Conservation (phyloP, 345 rosid genomes). For the Aquilaria malaccensis region DNA sequence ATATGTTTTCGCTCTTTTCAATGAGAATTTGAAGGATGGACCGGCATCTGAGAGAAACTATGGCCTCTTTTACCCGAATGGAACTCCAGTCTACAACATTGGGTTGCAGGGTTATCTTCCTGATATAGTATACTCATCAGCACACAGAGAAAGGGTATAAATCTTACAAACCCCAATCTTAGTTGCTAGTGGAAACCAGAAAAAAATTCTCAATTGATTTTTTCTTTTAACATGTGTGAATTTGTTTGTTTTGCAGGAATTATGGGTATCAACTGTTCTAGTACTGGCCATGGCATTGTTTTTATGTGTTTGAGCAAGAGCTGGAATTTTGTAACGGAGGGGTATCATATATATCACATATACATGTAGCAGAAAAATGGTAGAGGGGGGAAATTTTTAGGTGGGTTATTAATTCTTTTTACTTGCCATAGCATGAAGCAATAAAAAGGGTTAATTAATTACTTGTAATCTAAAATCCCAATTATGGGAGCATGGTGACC, state of each 20-base stretch:
- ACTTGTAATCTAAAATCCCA: neutral
- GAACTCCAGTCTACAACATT: constrained; percentile 67
- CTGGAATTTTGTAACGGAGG: neutral
- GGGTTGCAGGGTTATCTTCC: constrained; percentile 68
- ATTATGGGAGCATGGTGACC: neutral
- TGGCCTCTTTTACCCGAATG: constrained; percentile 78
- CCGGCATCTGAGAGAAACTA: constrained; percentile 89
- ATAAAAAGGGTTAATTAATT: no score
- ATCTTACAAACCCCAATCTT: neutral
- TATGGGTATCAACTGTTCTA: constrained; percentile 15
- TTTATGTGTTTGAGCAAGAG: constrained; percentile 8
- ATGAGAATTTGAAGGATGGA: constrained; percentile 85
- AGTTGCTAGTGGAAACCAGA: neutral
- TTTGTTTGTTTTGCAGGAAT: no score
- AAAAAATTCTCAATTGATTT: no score
- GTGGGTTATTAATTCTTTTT: constrained; percentile 28
- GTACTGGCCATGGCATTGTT: constrained; percentile 19
- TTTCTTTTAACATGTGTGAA: neutral
- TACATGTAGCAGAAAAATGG: no score
- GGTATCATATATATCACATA: neutral
- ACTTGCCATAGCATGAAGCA: neutral
- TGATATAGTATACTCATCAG: constrained; percentile 36
- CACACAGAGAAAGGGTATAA: constrained; percentile 36
- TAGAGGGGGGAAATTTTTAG: constrained; percentile 6
- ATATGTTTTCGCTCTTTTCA: constrained; percentile 81